Conservation (phyloP, 2,329 filamentous ascomycete genomes). For the Ophiostoma perfectum region DNA sequence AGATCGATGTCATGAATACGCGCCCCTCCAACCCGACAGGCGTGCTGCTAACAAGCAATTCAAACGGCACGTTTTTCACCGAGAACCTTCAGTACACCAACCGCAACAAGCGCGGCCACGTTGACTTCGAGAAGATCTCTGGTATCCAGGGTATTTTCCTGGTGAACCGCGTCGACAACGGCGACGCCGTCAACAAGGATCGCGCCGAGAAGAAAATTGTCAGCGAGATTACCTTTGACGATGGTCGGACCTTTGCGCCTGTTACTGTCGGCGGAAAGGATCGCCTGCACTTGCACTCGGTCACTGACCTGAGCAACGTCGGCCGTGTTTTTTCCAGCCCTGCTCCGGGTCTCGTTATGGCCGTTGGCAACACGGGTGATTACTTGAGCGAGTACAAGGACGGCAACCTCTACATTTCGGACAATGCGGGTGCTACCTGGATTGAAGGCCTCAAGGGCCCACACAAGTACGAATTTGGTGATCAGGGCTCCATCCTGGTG, state of each 20-base stretch:
- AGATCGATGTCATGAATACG: constrained; percentile 82
- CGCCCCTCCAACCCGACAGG: constrained; percentile 67
- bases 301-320: constrained; percentile 75
- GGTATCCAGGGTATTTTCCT: constrained; percentile 89
- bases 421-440: constrained; percentile 87
- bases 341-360: constrained; percentile 90
- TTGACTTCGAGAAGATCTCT: constrained; percentile 93
- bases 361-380: constrained; percentile 81
- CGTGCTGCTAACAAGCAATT: constrained; percentile 90
- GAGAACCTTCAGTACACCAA: constrained; percentile 91
- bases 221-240: constrained; percentile 88
- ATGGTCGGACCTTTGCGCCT: constrained; percentile 76
- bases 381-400: constrained; percentile 64
- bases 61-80: constrained; percentile 93
- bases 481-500: constrained; percentile 82
- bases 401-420: constrained; percentile 79
- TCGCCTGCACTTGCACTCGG: constrained; percentile 80
- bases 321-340: constrained; percentile 90
- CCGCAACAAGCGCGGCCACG: constrained; percentile 65
- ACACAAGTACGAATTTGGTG: constrained; percentile 94
- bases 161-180: constrained; percentile 85
- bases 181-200: constrained; percentile 61
- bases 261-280: constrained; percentile 45
- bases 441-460: constrained; percentile 66
- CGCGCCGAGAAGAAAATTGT: constrained; percentile 60